Conservation (phyloP, 2,329 filamentous ascomycete genomes). For the Aspergillus luchuensis region DNA sequence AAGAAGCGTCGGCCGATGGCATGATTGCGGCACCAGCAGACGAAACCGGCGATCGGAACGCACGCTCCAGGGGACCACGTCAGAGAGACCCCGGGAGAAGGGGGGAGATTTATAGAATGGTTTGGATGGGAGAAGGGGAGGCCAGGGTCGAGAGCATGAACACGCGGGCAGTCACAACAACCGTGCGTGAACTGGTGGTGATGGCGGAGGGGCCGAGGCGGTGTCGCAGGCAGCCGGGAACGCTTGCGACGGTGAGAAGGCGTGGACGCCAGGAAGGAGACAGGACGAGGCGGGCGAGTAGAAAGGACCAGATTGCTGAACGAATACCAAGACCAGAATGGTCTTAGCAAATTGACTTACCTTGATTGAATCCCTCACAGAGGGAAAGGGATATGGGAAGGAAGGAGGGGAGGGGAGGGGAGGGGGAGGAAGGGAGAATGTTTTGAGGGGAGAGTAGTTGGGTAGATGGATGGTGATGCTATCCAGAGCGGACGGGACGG, state of each 20-base stretch:
- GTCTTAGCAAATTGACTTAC: conserved; percentile 22
- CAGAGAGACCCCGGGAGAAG: conserved; percentile 15
- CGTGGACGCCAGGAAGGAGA: conserved; percentile 7
- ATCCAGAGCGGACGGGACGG: conserved; percentile 5
- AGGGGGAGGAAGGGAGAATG: conserved; percentile 12
- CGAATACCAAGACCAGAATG: conserved; percentile 4
- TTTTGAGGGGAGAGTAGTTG: conserved; percentile 8
- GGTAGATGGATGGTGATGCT: conserved; percentile 18
- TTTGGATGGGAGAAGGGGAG: conserved; percentile 1
- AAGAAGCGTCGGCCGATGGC: conserved; percentile 40
- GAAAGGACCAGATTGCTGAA: background rate
- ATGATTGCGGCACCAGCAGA: conserved; percentile 33
- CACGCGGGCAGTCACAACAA: conserved; percentile 13
- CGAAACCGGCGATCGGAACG: conserved; percentile 20
- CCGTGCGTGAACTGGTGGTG: conserved; percentile 20
- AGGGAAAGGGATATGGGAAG: conserved; percentile 19
- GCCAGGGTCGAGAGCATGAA: conserved; percentile 17
- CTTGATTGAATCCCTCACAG: conserved; percentile 26
- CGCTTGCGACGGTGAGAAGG: conserved; percentile 19
- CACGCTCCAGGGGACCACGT: conserved; percentile 24
- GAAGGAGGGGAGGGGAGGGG: conserved; percentile 11
- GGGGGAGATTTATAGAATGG: conserved; percentile 4
- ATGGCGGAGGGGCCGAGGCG: conserved; percentile 36
- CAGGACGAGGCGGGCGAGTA: conserved; percentile 7
- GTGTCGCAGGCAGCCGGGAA: conserved; percentile 35